phyloP scores from a whole-genome alignment of 345 rosid species.

The Lepidium sativum region DNA sequence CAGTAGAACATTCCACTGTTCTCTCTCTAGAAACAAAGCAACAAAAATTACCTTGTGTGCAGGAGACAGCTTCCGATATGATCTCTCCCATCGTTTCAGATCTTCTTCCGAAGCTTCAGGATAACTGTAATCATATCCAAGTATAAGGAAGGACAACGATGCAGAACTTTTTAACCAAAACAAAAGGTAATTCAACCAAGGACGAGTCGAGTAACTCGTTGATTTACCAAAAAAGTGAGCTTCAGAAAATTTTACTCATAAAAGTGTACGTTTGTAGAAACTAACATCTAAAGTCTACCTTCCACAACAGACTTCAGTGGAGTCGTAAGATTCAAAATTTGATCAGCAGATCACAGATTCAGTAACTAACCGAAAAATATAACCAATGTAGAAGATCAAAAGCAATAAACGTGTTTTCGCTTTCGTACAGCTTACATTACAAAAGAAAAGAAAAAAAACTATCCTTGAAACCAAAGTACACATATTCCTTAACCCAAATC shows the following conservation, averaged over 20 bases:
- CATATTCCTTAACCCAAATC: background rate
- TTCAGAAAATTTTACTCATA: background rate
- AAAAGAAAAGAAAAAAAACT: background rate
- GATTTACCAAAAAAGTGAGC: background rate
- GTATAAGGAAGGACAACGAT: background rate
- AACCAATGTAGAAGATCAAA: background rate
- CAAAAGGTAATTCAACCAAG: background rate
- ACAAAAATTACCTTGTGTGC: conserved; percentile 51
- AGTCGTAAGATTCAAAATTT: background rate
- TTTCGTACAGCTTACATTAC: background rate
- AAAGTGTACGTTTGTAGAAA: background rate
- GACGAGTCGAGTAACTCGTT: background rate
- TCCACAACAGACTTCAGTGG: background rate
- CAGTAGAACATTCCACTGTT: background rate
- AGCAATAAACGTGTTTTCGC: background rate
- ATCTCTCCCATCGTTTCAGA: conserved; percentile 72
- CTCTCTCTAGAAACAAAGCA: background rate
- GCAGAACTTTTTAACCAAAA: background rate
- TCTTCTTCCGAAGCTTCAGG: conserved; percentile 88
- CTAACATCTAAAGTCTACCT: background rate
- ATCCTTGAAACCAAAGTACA: background rate
- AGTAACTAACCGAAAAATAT: background rate
- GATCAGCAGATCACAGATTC: background rate
- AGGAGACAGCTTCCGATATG: conserved; percentile 65
- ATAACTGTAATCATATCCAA: conserved; percentile 38